Evolutionary conservation across 495 filamentous ascomycete species (phyloP).

Genomic region (Aspergillus diversus): DNA sequence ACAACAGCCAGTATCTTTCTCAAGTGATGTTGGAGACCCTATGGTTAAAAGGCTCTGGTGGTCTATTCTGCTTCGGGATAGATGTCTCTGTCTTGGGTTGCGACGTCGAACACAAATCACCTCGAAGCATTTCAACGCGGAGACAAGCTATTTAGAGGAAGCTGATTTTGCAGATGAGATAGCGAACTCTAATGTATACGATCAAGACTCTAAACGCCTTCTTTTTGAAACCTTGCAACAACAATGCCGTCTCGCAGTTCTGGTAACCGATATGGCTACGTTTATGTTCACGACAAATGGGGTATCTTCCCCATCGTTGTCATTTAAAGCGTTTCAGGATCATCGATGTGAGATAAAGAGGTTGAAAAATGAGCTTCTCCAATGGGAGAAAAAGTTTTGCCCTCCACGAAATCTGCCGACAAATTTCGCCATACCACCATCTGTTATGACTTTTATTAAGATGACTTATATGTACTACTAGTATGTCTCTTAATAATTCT

Average conservation of each 20-base stretch:
- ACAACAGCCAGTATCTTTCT: constrained; percentile 29
- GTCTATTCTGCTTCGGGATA: constrained; percentile 54
- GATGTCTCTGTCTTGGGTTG: constrained; percentile 48
- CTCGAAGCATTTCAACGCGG: constrained; percentile 40
- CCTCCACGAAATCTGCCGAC: constrained; percentile 2
- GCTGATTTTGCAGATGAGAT: constrained; percentile 48
- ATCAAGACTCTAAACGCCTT: constrained; percentile 39
- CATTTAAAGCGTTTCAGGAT: constrained; percentile 19
- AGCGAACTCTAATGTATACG: constrained; percentile 44
- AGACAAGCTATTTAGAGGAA: constrained; percentile 35
- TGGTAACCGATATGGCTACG: constrained; percentile 47
- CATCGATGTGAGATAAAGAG: constrained; percentile 9
- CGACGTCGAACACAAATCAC: constrained; percentile 50
- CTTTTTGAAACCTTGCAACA: constrained; percentile 46
- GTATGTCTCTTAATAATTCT: constrained; percentile 29
- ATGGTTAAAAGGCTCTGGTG: constrained; percentile 51
- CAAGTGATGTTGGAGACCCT: constrained; percentile 21
- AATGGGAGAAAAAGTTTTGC: constrained; percentile 12
- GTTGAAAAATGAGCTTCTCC: constrained; percentile 8
- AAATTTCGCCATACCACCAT: constrained; percentile 23
- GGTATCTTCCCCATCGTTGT: constrained; percentile 13
- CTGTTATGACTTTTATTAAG: constrained; percentile 43
- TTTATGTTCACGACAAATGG: constrained; percentile 38
- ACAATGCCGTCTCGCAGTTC: constrained; percentile 45
- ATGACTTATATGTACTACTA: constrained; percentile 55